Base-by-base conservation (phyloP, 2,329 filamentous ascomycete genomes). In the Chaetomium sp. region DNA sequence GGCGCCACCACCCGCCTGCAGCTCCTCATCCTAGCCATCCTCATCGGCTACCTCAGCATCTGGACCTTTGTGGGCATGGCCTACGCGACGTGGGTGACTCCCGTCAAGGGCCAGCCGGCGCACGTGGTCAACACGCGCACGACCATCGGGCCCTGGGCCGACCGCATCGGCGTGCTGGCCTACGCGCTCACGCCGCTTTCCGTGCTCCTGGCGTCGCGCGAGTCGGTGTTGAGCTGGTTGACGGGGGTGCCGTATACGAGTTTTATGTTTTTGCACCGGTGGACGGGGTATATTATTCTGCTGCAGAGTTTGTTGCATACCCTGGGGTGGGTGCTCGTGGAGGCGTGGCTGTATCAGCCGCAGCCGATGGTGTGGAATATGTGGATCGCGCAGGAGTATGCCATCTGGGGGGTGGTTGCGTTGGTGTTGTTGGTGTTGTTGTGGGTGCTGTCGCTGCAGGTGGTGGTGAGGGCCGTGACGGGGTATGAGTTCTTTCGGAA, bases 401-500 rank as follows among this genome's bases (percentile, higher is more conserved):
- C 91, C 63, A 82, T 92, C 65, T 92, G 89, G 84, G 90, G 90
- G 1, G 76, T 90, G 54, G 85, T 91, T 2, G 90, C 90, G 9
- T 85, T 91, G 78, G 78, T 83, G 5, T 75, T 92, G 5, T 75
- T 92, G 0, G 80, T 85, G 0, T 75, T 90, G 16, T 75, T 92
- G 1, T 84, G 87, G 64, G 72, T 87, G 5, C 78, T 90, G 60
- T 88, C 87, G 65, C 82, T 81, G 0, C 79, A 81, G 13, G 81
- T 80, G 73, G 87, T 82, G 0, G 89, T 92, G 64, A 81, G 83
- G 10, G 55, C 63, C 9, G 75, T 83, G 56, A 91, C 88, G 0
- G 90, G 90, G 2, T 92, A 93, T 74, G 90, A 93, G 71, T 87
- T 90, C 76, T 93, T 93, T 80, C 83, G 89, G 66, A 92, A 91